Evolutionary conservation across 2,329 filamentous ascomycete species (phyloP).

Genomic region (Arachnopeziza araneosa): DNA sequence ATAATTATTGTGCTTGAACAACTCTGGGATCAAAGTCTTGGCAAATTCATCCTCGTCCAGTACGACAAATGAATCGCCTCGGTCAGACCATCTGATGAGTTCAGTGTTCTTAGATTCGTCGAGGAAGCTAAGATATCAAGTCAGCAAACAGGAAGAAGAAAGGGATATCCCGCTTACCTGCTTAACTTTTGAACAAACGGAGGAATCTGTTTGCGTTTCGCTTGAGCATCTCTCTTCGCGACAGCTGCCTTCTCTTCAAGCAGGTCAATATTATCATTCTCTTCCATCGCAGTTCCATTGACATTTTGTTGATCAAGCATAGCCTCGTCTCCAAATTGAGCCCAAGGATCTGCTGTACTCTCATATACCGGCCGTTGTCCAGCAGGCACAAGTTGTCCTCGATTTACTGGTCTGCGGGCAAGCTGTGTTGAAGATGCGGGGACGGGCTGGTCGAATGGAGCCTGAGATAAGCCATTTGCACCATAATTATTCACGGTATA

Average conservation of each 20-base stretch:
- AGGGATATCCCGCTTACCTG: conserved; percentile 57
- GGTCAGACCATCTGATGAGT: conserved; percentile 93
- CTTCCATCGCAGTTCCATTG: conserved; percentile 37
- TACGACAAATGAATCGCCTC: conserved; percentile 94
- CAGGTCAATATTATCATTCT: conserved; percentile 69
- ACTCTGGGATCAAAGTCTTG: conserved; percentile 65
- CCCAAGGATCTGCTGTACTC: conserved; percentile 33
- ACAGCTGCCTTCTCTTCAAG: conserved; percentile 73
- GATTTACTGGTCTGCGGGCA: conserved; percentile 28
- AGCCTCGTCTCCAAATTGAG: conserved; percentile 34
- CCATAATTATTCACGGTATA: conserved; percentile 25
- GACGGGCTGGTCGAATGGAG: conserved; percentile 22
- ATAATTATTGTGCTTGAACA: conserved; percentile 78
- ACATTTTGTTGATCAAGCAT: conserved; percentile 26
- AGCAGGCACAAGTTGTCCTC: conserved; percentile 26
- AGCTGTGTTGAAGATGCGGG: conserved; percentile 27
- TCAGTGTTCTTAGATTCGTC: conserved; percentile 91
- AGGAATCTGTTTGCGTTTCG: conserved; percentile 91
- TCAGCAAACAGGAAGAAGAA: neutral
- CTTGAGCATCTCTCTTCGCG: conserved; percentile 81
- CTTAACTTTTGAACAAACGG: conserved; percentile 97
- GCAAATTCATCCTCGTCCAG: conserved; percentile 90
- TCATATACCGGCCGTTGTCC: conserved; percentile 24
- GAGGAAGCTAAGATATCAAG: conserved; percentile 63
- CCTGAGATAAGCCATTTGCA: conserved; percentile 18